Base-by-base conservation (phyloP, 1,139 yeast species). In the Petasospora fabianii region DNA sequence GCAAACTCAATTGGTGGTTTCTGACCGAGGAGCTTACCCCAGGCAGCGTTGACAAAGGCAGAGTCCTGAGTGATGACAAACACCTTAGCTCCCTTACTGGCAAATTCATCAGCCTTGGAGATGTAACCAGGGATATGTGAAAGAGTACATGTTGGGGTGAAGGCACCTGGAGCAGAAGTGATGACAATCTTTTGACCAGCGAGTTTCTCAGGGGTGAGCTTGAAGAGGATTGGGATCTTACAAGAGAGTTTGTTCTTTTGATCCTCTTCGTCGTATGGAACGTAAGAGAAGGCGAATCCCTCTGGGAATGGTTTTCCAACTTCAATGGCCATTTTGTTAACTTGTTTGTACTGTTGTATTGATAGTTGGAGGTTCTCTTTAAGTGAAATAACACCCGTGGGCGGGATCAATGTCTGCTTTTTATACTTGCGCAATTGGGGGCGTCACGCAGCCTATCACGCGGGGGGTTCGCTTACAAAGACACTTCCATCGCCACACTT, bases 91-190 rank as follows among this genome's bases (percentile, higher is more conserved):
- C 88, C 86, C 62, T 81, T 82, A 38, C 69, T 65, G 63, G 76
- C 72, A 29, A 83, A 70, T 41, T 79, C 74, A 10, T 60, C 60
- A 38, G 73, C 55, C 39, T 75, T 66, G 39, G 67, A 61, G 46
- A 87, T 65, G 64, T 71, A 85, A 14, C 80, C 85, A 20, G 96
- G 96, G 50, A 87, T 77, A 63, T 88, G 96, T 51, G 73, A 68
- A 49, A 78, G 84, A 27, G 92, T 78, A 66, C 96, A 87, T 6
- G 95, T 80, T 50, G 95, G 95, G 27, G 96, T 84, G 72, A 86
- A 87, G 18, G 96, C 95, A 49, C 95, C 95, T 46, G 96, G 96
- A 20, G 85, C 95, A 42, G 86, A 75, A 30, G 90, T 86, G 53
- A 86, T 69, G 31, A 84, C 77, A 33, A 84, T 61, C 30, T 59